phyloP scores from a whole-genome alignment of 768 basidiomycete genomes.

The Neoboletus subvelutipes region DNA sequence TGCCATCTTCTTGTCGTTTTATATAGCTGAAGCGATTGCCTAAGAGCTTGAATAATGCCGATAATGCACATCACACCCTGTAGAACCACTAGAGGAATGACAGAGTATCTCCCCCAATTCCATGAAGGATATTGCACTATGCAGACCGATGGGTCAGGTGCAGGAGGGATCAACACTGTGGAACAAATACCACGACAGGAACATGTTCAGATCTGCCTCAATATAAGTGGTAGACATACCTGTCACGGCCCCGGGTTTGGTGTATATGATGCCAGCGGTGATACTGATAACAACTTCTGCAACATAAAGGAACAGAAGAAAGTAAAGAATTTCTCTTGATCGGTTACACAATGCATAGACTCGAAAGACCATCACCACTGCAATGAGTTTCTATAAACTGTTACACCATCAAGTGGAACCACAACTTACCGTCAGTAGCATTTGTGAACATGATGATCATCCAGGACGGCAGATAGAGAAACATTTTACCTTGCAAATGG shows the following conservation, averaged over 20 bases:
- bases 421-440: conserved; percentile 4
- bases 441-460: not conserved
- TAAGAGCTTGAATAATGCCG: not conserved
- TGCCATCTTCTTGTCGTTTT: conserved; percentile 1
- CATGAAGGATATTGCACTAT: conserved; percentile 5
- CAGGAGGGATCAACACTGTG: not conserved
- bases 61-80: conserved; percentile 11
- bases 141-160: conserved; percentile 6
- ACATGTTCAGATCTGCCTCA: not conserved
- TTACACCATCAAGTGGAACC: too few relatives aligned
- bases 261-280: not conserved
- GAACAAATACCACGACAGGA: not conserved
- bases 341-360: conserved; percentile 9
- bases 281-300: not conserved
- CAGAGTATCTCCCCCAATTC: conserved; percentile 3
- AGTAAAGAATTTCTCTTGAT: not conserved
- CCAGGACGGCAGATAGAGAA: not conserved
- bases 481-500: not conserved
- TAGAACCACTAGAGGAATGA: not conserved
- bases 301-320: conserved; percentile 2
- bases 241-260: not conserved
- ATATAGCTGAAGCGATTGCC: not conserved
- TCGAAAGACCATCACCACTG: conserved; percentile 13
- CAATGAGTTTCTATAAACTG: not conserved
- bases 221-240: not conserved